These are phyloP conservation scores for Parasarocladium wereldwijsianum DNA, from an alignment of 2,329 filamentous ascomycete genomes.

Conservation along the genomic window DNA sequence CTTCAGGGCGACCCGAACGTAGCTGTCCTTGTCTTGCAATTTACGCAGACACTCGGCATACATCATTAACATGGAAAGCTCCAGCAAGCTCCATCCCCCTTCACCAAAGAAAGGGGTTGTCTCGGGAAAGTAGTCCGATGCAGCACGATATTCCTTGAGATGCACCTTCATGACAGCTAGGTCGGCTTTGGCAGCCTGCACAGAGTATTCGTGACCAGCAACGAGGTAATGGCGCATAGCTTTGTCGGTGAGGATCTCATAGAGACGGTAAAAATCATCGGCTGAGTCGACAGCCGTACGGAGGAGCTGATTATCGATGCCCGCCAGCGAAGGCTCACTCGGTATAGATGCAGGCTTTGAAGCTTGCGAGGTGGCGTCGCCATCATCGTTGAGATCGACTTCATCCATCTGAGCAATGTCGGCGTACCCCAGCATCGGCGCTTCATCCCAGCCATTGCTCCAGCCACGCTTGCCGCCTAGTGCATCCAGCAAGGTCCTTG, in stretches of 20 bases:
- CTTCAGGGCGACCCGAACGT: constrained; percentile 60
- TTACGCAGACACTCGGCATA: constrained; percentile 72
- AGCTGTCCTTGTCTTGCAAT: constrained; percentile 63
- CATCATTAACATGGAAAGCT: constrained; percentile 73
- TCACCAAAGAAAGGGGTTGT: constrained; percentile 68
- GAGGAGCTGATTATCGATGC: constrained; percentile 33
- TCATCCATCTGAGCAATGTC: constrained; percentile 39
- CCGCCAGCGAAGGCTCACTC: constrained; percentile 12
- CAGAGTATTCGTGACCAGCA: constrained; percentile 63
- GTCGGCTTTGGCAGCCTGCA: constrained; percentile 67
- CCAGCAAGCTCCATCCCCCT: constrained; percentile 63
- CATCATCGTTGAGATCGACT: constrained; percentile 34
- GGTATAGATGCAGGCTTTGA: constrained; percentile 6
- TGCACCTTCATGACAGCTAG: constrained; percentile 74
- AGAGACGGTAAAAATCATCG: constrained; percentile 51
- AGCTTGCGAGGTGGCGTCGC: constrained; percentile 7
- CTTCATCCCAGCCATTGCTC: constrained; percentile 59
- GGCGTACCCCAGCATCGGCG: constrained; percentile 33
- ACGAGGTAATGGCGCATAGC: constrained; percentile 71
- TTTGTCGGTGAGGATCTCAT: constrained; percentile 69
- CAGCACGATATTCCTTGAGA: constrained; percentile 56
- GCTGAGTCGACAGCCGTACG: constrained; percentile 44
- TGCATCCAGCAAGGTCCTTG: constrained; percentile 63
- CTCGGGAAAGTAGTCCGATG: constrained; percentile 63
- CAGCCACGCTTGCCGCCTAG: constrained; percentile 59